These are phyloP conservation scores for Ophiobolus disseminans DNA, from an alignment of 2,329 filamentous ascomycete genomes.

Conservation along the genomic window DNA sequence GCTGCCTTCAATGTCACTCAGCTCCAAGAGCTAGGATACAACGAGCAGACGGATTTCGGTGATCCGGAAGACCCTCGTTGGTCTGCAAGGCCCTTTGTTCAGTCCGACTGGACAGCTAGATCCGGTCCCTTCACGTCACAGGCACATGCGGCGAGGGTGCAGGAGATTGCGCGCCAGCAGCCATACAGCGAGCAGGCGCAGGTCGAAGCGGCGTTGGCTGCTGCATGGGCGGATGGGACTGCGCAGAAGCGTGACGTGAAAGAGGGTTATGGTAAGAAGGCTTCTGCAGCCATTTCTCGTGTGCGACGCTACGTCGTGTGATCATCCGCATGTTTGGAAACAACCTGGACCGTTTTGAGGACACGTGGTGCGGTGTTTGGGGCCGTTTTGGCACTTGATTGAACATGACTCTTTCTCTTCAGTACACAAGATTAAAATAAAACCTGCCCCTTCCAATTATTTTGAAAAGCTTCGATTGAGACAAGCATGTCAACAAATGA, in stretches of 20 bases:
- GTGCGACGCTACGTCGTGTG: constrained; percentile 2
- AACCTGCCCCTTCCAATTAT: too few relatives aligned
- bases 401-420: too few relatives aligned
- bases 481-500: too few relatives aligned
- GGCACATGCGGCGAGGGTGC: constrained; percentile 15
- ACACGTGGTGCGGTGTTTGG: too few relatives aligned
- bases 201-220: constrained; percentile 27
- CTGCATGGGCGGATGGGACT: constrained; percentile 18
- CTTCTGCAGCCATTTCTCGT: constrained; percentile 2
- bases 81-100: constrained; percentile 21
- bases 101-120: constrained; percentile 15
- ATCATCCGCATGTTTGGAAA: background rate
- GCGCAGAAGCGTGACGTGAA: constrained; percentile 5
- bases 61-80: constrained; percentile 31
- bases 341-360: too few relatives aligned
- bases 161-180: constrained; percentile 26
- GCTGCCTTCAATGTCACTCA: constrained; percentile 51
- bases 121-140: constrained; percentile 24
- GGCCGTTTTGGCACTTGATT: too few relatives aligned
- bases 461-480: too few relatives aligned
- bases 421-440: too few relatives aligned
- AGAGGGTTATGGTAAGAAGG: background rate
- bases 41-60: constrained; percentile 36
- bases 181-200: constrained; percentile 29
- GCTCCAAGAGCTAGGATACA: constrained; percentile 39